These are phyloP conservation scores for Rhodofomes roseus DNA, from an alignment of 1,284 basidiomycete species.

Conservation along the genomic window DNA sequence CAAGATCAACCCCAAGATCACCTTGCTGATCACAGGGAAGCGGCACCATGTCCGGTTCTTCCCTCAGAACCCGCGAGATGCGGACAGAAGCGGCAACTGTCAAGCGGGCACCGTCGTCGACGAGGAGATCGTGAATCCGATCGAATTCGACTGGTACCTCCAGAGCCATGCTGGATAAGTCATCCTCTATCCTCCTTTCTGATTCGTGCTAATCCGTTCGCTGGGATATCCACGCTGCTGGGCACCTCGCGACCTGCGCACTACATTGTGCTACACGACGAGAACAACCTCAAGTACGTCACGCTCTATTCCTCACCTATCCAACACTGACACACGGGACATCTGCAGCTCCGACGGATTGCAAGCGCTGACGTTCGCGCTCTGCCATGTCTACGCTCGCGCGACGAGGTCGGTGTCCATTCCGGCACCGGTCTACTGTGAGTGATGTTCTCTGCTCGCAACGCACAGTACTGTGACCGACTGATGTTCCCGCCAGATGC, in stretches of 20 bases:
- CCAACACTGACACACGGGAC: neutral
- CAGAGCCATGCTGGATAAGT: conserved; percentile 64
- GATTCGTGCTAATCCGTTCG: neutral
- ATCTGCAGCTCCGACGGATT: conserved; percentile 57
- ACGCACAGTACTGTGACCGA: neutral
- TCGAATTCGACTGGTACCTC: conserved; percentile 80
- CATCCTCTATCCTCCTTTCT: conserved; percentile 3
- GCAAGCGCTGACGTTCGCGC: conserved; percentile 67
- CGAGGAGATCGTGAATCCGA: conserved; percentile 63
- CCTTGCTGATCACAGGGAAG: conserved; percentile 75
- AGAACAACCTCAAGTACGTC: conserved; percentile 49
- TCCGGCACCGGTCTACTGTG: no score
- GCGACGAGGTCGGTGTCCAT: conserved; percentile 82
- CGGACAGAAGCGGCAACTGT: conserved; percentile 68
- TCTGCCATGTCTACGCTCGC: conserved; percentile 80
- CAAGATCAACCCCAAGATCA: conserved; percentile 61
- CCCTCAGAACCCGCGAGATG: conserved; percentile 48
- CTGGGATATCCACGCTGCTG: conserved; percentile 30
- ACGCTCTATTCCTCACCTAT: neutral
- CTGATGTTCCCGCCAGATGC: conserved; percentile 48
- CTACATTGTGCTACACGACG: conserved; percentile 62
- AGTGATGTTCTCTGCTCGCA: conserved; percentile 23
- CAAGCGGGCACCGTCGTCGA: conserved; percentile 77
- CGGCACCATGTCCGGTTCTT: conserved; percentile 78
- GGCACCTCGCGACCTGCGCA: conserved; percentile 56